Conservation (phyloP, 805 yeast genomes). For the Lipomyces oligophaga region DNA sequence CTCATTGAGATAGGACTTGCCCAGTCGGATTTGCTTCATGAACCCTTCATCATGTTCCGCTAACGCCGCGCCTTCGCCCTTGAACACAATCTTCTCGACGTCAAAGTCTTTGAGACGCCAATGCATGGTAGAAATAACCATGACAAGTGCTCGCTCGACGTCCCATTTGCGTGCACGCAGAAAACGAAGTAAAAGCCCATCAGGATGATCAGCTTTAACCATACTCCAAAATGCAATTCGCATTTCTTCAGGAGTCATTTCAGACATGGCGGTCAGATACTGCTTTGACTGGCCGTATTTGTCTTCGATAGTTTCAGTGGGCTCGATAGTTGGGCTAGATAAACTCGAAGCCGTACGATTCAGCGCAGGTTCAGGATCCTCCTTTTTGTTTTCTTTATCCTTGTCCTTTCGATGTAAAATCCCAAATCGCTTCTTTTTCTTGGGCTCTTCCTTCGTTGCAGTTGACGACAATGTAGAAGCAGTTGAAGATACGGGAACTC, state of each 20-base stretch:
- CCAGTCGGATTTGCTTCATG: slow-evolving; percentile 52
- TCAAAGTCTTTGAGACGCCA: slow-evolving; percentile 71
- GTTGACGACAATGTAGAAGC: slow-evolving; percentile 4
- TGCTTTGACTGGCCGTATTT: slow-evolving; percentile 29
- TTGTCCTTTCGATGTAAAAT: slow-evolving; percentile 27
- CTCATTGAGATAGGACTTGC: slow-evolving; percentile 74
- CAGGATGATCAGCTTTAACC: slow-evolving; percentile 76
- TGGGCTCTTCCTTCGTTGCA: slow-evolving; percentile 5
- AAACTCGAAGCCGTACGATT: slow-evolving; percentile 5
- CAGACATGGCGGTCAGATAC: slow-evolving; percentile 50
- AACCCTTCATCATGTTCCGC: slow-evolving; percentile 45
- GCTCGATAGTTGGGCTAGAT: slow-evolving; percentile 13
- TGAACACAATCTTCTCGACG: slow-evolving; percentile 55
- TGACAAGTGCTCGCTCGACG: slow-evolving; percentile 66
- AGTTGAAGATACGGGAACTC: slow-evolving; percentile 5
- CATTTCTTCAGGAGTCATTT: slow-evolving; percentile 50
- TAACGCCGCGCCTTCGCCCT: slow-evolving; percentile 67
- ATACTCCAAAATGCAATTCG: slow-evolving; percentile 55
- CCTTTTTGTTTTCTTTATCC: slow-evolving; percentile 15
- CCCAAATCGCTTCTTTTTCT: slow-evolving; percentile 31
- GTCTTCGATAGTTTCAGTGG: slow-evolving; percentile 18
- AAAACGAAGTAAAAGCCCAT: slow-evolving; percentile 77
- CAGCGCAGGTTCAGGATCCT: neutral
- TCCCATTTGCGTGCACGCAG: slow-evolving; percentile 95
- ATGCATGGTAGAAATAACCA: slow-evolving; percentile 82